A percentile compares a stretch with the other conserved stretches of the same genome.
Conservation (phyloP, 164 flowering plant genomes). For the Berberis thunbergii region DNA sequence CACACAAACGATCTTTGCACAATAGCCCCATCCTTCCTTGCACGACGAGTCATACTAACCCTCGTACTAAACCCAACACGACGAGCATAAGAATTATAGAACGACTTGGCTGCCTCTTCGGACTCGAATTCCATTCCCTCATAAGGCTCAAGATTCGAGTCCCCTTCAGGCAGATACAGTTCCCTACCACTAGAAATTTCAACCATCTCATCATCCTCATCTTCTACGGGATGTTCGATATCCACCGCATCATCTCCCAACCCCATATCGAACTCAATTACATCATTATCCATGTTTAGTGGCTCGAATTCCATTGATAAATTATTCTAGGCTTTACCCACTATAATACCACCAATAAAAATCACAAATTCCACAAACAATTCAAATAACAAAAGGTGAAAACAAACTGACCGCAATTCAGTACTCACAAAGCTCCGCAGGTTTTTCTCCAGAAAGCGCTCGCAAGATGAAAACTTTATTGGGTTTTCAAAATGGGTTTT, state of each 20-base stretch:
- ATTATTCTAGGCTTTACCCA: too few species aligned
- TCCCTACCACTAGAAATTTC: conserved; percentile 10
- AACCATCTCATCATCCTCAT: conserved; percentile 16
- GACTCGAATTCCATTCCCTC: conserved; percentile 47
- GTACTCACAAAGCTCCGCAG: not conserved
- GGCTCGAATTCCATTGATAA: conserved; percentile 21
- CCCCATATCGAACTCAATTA: conserved; percentile 30
- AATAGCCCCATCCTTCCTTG: conserved; percentile 35
- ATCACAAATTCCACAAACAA: not conserved
- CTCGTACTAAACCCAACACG: conserved; percentile 35
- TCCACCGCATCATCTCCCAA: conserved; percentile 23
- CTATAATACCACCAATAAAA: not conserved
- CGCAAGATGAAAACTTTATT: not conserved
- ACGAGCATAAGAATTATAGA: conserved; percentile 41
- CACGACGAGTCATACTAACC: conserved; percentile 32
- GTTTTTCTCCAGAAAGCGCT: not conserved
- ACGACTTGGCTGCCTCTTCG: conserved; percentile 39
- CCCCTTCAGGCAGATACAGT: conserved; percentile 21
- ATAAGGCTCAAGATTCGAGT: conserved; percentile 28
- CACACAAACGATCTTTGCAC: conserved; percentile 35
- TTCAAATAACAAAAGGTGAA: not conserved
- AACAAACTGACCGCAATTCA: conserved; percentile 3
- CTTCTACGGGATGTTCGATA: conserved; percentile 20
- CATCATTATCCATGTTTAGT: conserved; percentile 20
- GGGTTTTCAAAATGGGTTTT: too few species aligned